These are phyloP conservation scores for Umbelopsis ramanniana DNA, from an alignment of 192 early-diverging fungal species.

Conservation along the genomic window DNA sequence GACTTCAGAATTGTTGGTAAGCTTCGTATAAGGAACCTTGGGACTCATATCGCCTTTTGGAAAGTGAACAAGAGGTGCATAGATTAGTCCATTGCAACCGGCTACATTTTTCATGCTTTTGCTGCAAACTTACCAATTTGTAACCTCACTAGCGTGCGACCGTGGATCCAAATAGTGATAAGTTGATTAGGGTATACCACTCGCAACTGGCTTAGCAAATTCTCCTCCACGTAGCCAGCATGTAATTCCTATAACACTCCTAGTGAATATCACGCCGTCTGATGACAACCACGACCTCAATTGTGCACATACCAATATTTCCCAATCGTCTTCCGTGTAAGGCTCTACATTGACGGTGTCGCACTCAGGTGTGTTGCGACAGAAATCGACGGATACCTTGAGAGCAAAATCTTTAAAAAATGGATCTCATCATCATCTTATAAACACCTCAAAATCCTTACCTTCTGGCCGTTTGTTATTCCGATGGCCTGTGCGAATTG, in stretches of 20 bases:
- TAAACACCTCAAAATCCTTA: constrained; percentile 18
- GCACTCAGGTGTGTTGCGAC: constrained; percentile 57
- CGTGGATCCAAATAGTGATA: constrained; percentile 77
- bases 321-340: constrained; percentile 76
- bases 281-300: background rate
- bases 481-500: constrained; percentile 69
- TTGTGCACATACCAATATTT: constrained; percentile 62
- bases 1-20: constrained; percentile 71
- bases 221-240: constrained; percentile 73
- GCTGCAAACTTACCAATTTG: constrained; percentile 54
- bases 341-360: constrained; percentile 71
- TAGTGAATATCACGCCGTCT: background rate
- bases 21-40: constrained; percentile 46
- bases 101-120: background rate
- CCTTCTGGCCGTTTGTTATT: constrained; percentile 63
- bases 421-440: background rate
- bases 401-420: background rate
- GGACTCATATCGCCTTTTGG: constrained; percentile 59
- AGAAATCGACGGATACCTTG: constrained; percentile 64
- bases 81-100: background rate
- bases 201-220: constrained; percentile 69
- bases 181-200: constrained; percentile 69
- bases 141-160: constrained; percentile 66
- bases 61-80: background rate
- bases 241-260: constrained; percentile 59